Percentiles rank a stretch among this genome's conserved stretches.
Conservation (phyloP, 1,284 basidiomycete genomes). For the Schizophyllum amplum region DNA sequence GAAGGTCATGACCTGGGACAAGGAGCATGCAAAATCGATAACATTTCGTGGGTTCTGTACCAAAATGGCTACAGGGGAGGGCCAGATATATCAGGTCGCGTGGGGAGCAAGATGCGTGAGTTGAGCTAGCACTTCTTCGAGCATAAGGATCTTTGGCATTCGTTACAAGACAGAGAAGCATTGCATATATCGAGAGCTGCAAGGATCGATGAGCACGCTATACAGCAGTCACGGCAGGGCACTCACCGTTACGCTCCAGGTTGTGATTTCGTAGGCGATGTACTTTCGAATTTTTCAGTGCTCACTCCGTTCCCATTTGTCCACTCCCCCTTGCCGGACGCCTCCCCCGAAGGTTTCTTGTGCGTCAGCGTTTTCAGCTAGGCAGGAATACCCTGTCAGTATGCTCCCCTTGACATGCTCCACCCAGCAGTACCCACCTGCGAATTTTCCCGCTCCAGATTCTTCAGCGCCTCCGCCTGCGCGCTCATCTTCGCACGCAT, state of each 20-base stretch:
- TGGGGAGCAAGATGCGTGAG: not conserved
- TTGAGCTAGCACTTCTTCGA: no score
- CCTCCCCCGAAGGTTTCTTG: conserved; percentile 11
- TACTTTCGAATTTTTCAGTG: not conserved
- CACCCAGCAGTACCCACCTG: conserved; percentile 17
- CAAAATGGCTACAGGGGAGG: no score
- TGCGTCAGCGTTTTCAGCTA: conserved; percentile 11
- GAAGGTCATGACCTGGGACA: no score
- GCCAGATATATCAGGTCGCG: no score
- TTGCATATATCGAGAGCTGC: no score
- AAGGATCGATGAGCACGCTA: no score
- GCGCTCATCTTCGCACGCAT: conserved; percentile 31
- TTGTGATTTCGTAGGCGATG: not conserved
- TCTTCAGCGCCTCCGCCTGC: conserved; percentile 25
- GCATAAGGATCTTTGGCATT: no score
- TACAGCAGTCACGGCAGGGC: no score
- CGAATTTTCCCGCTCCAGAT: conserved; percentile 28
- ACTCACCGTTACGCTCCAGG: not conserved
- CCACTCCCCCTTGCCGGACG: not conserved
- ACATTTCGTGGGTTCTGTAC: not conserved
- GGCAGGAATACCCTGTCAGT: not conserved
- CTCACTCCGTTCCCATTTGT: not conserved
- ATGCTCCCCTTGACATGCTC: not conserved
- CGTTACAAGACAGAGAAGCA: no score
- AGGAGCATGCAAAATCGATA: not conserved